phyloP scores from a whole-genome alignment of 2,329 filamentous ascomycete genomes.

The Dactylella cylindrospora region DNA sequence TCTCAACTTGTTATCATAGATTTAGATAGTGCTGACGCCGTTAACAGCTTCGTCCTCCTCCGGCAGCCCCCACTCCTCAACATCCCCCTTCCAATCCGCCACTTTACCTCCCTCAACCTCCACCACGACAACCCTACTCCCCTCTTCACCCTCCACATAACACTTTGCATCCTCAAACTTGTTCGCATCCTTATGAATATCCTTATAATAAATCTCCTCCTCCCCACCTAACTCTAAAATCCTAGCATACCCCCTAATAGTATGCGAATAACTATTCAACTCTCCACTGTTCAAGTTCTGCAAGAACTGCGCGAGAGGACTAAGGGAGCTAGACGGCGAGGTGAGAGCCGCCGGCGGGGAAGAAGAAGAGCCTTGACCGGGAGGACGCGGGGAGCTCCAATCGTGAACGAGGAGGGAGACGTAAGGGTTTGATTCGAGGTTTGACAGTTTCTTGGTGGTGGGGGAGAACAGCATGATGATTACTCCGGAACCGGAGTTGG shows the following conservation, averaged over 20 bases:
- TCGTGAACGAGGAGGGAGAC: conserved; percentile 96
- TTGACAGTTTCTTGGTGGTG: conserved; percentile 75
- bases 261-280: conserved; percentile 83
- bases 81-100: conserved; percentile 36
- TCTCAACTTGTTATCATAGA: no score
- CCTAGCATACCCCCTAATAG: conserved; percentile 83
- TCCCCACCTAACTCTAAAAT: conserved; percentile 72
- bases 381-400: conserved; percentile 91
- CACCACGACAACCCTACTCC: conserved; percentile 80
- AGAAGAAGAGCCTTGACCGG: conserved; percentile 57
- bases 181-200: conserved; percentile 86
- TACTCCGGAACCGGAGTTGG: conserved; percentile 57
- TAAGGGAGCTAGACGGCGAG: conserved; percentile 61
- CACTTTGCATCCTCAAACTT: conserved; percentile 71
- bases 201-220: conserved; percentile 80
- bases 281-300: conserved; percentile 89
- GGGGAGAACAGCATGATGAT: conserved; percentile 93
- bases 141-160: conserved; percentile 78
- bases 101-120: conserved; percentile 51
- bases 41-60: conserved; percentile 13
- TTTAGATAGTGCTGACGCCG: no score
- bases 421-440: conserved; percentile 78
- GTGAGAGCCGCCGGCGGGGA: conserved; percentile 64
- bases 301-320: conserved; percentile 80
- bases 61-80: conserved; percentile 27